Evolutionary conservation across 305 asterid genomes (phyloP), one percentile per base, ranked within the genome.

Genomic region (Ajuga reptans): DNA sequence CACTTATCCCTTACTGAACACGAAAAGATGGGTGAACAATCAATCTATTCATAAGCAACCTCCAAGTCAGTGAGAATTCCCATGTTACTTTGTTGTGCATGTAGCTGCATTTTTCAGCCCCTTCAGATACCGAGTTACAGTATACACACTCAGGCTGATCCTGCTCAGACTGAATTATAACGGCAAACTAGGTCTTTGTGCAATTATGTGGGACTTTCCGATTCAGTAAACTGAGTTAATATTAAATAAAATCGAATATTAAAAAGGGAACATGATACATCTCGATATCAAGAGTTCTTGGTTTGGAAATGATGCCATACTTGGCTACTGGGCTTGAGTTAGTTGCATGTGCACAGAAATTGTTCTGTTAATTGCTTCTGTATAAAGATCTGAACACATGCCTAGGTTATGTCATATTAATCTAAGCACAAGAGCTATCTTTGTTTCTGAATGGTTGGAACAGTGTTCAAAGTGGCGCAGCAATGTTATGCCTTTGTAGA

Each of bases 221-320:
- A 21, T 39, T 9, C 1, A 1, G n/a, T 39, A 7, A 36, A 39
- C 45, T 39, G 45, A 7, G 9, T 39, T 39, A 39, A 2, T 9
- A 39, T 39, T 39, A 39, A 7, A 64, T 5, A 31, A 34, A 37
- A 31, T 29, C 10, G 29, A 42, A 8, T 34, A 9, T 47, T 69
- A 31, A 11, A 7, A 63, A 45, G 14, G 14, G 61, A 9, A 39
- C 45, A 39, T 39, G 11, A 8, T 39, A 39, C 12, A 21, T 47
- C 24, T 27, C 2, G 29, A 31, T 68, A 46, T 29, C 43, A 7
- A 59, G 41, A 37, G 66, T 51, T 71, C 41, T 50, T 65, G 66
- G 42, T 58, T 31, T 57, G 64, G 47, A 39, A 34, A 64, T 50
- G 27, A 45, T 75, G 68, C 14, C 68, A 21, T 16, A 53, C 39